Evolutionary conservation across 2,329 filamentous ascomycete species (phyloP), one percentile per base, ranked within the genome.

Genomic region (Blumeriella jaapii): DNA sequence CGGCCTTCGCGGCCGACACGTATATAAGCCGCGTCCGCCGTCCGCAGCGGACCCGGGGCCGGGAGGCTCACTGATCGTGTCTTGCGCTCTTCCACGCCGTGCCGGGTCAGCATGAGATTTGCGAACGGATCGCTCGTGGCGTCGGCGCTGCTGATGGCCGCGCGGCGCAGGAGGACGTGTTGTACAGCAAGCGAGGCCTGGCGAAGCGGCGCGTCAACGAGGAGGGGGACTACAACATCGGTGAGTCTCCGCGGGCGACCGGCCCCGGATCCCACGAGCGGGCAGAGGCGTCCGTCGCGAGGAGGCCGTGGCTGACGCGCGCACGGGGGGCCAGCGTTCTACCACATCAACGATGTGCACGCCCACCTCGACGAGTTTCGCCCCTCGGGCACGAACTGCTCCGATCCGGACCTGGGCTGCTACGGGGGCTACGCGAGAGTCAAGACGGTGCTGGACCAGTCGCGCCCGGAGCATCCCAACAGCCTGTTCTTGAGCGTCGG

Each of bases 341-440:
- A 78, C 58, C 76, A 80, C 54, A 65, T 80, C 61, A 80, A 80
- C 50, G 75, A 80, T 51, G 71, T 80, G 10, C 76, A 80, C 52
- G 68, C 76, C 10, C 76, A 80, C 51, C 60, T 80, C 12, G 74
- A 79, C 51, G 58, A 79, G 54, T 80, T 72, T 56, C 61, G 66
- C 17, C 64, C 67, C 10, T 71, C 70, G 0, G 75, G 75, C 36
- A 69, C 71, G 8, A 73, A 78, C 56, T 80, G 75, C 59, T 68
- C 63, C 0, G 56, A 63, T 16, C 66, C 71, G 0, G 56, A 62
- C 33, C 59, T 61, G 30, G 75, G 74, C 26, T 80, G 75, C 56
- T 76, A 65, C 39, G 75, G 75, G 16, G 75, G 76, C 18, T 79
- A 78, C 44, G 64, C 75, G 1, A 68, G 75, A 38, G 69, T 80